Evolutionary conservation across 805 yeast species (phyloP).

Genomic region (Suhomyces tanzawaensis): DNA sequence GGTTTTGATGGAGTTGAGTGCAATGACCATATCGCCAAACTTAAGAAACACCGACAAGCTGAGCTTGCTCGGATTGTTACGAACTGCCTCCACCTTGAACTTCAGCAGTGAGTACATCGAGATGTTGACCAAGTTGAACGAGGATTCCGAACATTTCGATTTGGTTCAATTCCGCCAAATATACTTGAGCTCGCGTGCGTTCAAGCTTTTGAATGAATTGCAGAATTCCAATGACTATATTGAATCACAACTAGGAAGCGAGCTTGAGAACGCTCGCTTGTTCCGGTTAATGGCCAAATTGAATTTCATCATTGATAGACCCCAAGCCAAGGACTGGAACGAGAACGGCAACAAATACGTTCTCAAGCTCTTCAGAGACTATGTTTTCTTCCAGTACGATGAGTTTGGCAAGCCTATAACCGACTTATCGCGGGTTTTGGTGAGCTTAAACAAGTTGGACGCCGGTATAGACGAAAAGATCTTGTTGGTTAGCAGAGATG

Average conservation of each 20-base stretch:
- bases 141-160: conserved; percentile 18
- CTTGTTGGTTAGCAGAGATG: conserved; percentile 78
- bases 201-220: conserved; percentile 48
- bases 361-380: conserved; percentile 70
- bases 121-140: conserved; percentile 30
- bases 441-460: conserved; percentile 82
- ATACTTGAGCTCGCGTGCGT: conserved; percentile 34
- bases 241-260: conserved; percentile 62
- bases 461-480: conserved; percentile 86
- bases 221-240: conserved; percentile 54
- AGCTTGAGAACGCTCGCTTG: conserved; percentile 84
- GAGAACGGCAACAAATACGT: conserved; percentile 71
- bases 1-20: conserved; percentile 55
- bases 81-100: conserved; percentile 11
- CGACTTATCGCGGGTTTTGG: conserved; percentile 79
- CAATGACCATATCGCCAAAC: conserved; percentile 30
- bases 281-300: conserved; percentile 81
- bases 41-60: conserved; percentile 16
- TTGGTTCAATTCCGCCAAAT: conserved; percentile 22
- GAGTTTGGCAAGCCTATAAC: conserved; percentile 73
- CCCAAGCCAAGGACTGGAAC: conserved; percentile 61
- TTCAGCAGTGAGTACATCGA: conserved; percentile 47
- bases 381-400: conserved; percentile 80
- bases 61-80: conserved; percentile 14
- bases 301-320: conserved; percentile 72